Percentiles rank a stretch among this genome's conserved stretches.
Evolutionary conservation across 768 basidiomycete species (phyloP).

Genomic region (Clathrus columnatus): DNA sequence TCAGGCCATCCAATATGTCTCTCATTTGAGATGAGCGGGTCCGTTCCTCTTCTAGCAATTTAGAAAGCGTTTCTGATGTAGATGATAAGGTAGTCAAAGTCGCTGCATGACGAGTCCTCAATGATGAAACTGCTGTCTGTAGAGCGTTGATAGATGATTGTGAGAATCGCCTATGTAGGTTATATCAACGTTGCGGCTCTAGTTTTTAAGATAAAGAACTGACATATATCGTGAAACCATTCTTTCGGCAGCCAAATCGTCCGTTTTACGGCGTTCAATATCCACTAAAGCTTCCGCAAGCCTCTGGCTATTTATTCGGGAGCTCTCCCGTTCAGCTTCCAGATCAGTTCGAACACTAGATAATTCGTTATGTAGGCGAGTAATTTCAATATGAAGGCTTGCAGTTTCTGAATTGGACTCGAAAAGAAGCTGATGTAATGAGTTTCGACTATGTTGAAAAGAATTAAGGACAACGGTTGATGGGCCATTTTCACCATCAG

Average conservation of each 20-base stretch:
- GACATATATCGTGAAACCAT: slow-evolving; percentile 85
- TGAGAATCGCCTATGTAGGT: slow-evolving; percentile 62
- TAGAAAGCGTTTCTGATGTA: slow-evolving; percentile 38
- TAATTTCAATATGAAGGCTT: slow-evolving; percentile 34
- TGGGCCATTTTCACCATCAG: background rate
- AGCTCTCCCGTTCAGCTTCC: slow-evolving; percentile 37
- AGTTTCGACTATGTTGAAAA: slow-evolving; percentile 41
- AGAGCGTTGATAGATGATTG: slow-evolving; percentile 63
- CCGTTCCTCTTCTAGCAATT: slow-evolving; percentile 36
- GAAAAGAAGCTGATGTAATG: slow-evolving; percentile 37
- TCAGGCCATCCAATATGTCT: slow-evolving; percentile 55
- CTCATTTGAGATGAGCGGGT: slow-evolving; percentile 42
- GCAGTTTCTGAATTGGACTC: slow-evolving; percentile 44
- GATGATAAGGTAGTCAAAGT: slow-evolving; percentile 48
- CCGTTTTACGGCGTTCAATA: slow-evolving; percentile 46
- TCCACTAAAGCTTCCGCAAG: slow-evolving; percentile 40
- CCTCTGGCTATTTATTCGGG: slow-evolving; percentile 35
- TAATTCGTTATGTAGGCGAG: slow-evolving; percentile 35
- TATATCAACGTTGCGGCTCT: background rate
- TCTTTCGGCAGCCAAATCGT: slow-evolving; percentile 69
- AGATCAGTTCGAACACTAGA: slow-evolving; percentile 33
- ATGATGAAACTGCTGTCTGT: slow-evolving; percentile 47
- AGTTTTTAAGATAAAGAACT: slow-evolving; percentile 19
- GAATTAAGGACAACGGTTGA: slow-evolving; percentile 21
- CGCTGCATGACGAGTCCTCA: slow-evolving; percentile 54